A percentile compares a stretch with the other conserved stretches of the same genome.
Evolutionary conservation across 2,329 filamentous ascomycete genomes (phyloP).

Genomic region (Juglanconis juglandina): DNA sequence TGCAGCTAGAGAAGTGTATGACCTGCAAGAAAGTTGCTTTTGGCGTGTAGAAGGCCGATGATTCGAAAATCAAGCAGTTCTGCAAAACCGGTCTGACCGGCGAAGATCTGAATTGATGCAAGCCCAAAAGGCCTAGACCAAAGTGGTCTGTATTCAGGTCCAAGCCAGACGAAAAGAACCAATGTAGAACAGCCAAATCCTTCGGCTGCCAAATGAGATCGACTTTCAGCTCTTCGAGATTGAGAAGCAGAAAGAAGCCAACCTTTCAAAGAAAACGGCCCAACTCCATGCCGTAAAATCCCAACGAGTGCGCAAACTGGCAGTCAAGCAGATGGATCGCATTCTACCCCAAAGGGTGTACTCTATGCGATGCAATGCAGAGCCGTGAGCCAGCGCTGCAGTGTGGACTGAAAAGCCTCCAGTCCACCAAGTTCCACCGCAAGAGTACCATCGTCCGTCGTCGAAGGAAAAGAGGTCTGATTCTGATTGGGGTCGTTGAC

Average conservation of each 20-base stretch:
- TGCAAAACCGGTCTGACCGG: not conserved
- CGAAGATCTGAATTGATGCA: constrained; percentile 3
- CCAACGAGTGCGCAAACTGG: not conserved
- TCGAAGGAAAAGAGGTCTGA: constrained; percentile 9
- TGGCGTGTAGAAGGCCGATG: constrained; percentile 2
- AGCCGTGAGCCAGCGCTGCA: not conserved
- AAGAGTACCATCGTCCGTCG: not conserved
- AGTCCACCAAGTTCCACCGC: constrained; percentile 2
- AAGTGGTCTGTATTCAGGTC: not conserved
- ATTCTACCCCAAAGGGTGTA: constrained; percentile 1
- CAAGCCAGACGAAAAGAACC: not conserved
- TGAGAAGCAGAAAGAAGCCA: not conserved
- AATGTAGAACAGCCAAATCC: not conserved
- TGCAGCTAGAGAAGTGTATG: constrained; percentile 14
- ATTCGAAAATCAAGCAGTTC: not conserved
- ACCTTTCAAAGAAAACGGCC: not conserved
- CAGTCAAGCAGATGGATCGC: constrained; percentile 1
- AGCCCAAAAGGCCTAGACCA: constrained; percentile 7
- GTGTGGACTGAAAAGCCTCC: not conserved
- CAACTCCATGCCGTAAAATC: not conserved
- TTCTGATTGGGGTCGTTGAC: constrained; percentile 16
- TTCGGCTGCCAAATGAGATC: not conserved
- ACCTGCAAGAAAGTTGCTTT: constrained; percentile 9
- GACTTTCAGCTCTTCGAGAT: not conserved
- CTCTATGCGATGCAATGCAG: constrained; percentile 9